phyloP scores from a whole-genome alignment of 1,284 basidiomycete species.

The Cerrena zonata region DNA sequence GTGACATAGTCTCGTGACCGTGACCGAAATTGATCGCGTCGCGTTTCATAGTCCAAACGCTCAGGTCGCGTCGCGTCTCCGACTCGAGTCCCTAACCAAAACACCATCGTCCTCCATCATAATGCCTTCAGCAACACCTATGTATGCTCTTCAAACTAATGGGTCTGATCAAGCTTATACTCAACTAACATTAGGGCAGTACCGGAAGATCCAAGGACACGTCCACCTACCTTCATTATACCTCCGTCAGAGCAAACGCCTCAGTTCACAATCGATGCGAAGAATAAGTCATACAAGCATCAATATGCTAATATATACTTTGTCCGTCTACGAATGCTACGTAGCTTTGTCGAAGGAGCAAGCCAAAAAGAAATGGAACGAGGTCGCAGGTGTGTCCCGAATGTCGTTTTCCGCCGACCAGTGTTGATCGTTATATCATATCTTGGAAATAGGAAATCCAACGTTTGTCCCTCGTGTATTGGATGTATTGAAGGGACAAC shows the following conservation, averaged over 20 bases:
- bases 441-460: conserved; percentile 52
- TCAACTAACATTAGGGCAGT: conserved; percentile 4
- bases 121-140: not conserved
- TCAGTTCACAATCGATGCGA: conserved; percentile 51
- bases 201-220: conserved; percentile 19
- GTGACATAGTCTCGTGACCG: not conserved
- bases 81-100: not conserved
- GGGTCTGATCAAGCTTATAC: not conserved
- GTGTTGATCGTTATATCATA: not conserved
- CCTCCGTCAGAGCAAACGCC: conserved; percentile 35
- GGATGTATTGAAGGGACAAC: conserved; percentile 77
- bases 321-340: conserved; percentile 62
- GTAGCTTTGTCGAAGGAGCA: conserved; percentile 57
- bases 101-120: not conserved
- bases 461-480: conserved; percentile 78
- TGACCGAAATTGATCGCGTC: not conserved
- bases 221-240: conserved; percentile 19
- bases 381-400: conserved; percentile 49
- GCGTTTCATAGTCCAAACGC: not conserved
- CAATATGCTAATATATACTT: conserved; percentile 96
- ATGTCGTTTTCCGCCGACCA: not conserved
- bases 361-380: conserved; percentile 64
- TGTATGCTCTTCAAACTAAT: not conserved
- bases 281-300: conserved; percentile 69
- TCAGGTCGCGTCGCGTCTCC: not conserved